Conservation (phyloP, 1,284 basidiomycete genomes). For the Cryptococcus depauperatus region DNA sequence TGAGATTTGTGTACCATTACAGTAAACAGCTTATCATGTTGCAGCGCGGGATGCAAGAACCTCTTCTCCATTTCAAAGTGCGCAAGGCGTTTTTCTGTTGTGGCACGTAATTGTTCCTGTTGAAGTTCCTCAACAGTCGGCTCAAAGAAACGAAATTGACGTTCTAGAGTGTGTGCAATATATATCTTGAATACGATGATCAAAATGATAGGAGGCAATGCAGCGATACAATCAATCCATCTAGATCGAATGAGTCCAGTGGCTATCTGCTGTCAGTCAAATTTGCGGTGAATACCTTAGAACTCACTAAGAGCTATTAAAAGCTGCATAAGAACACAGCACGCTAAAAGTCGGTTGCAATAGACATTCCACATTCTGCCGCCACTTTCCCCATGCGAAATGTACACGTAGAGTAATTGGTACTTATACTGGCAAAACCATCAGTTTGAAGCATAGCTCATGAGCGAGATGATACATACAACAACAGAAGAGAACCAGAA, state of each 20-base stretch:
- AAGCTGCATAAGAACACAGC: constrained; percentile 69
- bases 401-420: constrained; percentile 89
- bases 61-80: constrained; percentile 47
- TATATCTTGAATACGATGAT: constrained; percentile 74
- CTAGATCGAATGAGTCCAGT: constrained; percentile 75
- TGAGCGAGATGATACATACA: constrained; percentile 38
- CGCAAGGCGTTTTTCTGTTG: constrained; percentile 1
- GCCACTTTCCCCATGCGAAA: constrained; percentile 80
- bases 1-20: constrained; percentile 47
- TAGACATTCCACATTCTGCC: constrained; percentile 89
- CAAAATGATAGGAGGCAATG: constrained; percentile 65
- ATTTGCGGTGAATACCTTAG: too few relatives aligned
- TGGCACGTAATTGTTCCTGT: constrained; percentile 19
- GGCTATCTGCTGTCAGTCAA: constrained; percentile 48
- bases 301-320: constrained; percentile 76
- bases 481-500: constrained; percentile 58
- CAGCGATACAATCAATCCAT: constrained; percentile 49
- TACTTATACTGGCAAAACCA: constrained; percentile 58
- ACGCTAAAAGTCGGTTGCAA: constrained; percentile 71
- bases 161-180: constrained; percentile 59
- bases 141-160: constrained; percentile 63
- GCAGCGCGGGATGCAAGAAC: constrained; percentile 49
- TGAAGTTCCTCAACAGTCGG: constrained; percentile 45
- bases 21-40: constrained; percentile 41
- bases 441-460: not conserved